phyloP scores from a whole-genome alignment of 805 yeast species.

The Candida endomychidarum region DNA sequence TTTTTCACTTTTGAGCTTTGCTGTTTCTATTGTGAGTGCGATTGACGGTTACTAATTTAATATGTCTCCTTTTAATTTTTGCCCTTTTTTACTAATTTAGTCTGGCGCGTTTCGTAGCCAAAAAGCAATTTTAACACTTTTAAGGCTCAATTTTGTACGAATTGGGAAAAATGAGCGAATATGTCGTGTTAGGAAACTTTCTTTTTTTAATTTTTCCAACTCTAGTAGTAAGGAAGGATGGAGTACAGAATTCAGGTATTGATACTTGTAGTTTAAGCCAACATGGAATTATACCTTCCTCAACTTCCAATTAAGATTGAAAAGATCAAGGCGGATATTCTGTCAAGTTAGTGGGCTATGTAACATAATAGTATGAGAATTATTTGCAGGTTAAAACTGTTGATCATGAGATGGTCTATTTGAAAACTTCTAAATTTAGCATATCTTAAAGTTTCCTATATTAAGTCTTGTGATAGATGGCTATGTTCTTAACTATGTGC shows the following conservation, averaged over 20 bases:
- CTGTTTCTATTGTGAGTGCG: neutral
- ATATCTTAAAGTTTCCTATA: constrained; percentile 2
- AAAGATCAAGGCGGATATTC: no score
- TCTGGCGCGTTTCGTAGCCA: constrained; percentile 4
- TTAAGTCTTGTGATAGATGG: constrained; percentile 6
- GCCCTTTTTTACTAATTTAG: constrained; percentile 1
- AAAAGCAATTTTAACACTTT: constrained; percentile 1
- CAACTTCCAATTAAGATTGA: no score
- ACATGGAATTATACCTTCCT: no score
- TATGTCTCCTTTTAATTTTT: constrained; percentile 4
- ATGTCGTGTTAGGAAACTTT: constrained; percentile 1
- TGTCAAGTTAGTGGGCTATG: no score
- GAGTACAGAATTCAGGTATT: neutral
- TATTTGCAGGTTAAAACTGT: no score
- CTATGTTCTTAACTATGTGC: constrained; percentile 7
- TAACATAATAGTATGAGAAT: no score
- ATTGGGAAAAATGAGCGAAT: neutral
- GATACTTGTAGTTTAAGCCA: no score
- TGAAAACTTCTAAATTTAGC: constrained; percentile 2
- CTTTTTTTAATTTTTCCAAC: constrained; percentile 3
- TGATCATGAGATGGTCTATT: no score
- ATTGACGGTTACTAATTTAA: constrained; percentile 3
- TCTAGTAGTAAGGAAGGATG: neutral
- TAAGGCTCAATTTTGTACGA: neutral
- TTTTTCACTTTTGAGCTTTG: constrained; percentile 4